Percentiles rank a stretch among this genome's conserved stretches.
These are phyloP conservation scores for Papilionanthe hybrid DNA, from an alignment of 116 monocot species.

Conservation along the genomic window DNA sequence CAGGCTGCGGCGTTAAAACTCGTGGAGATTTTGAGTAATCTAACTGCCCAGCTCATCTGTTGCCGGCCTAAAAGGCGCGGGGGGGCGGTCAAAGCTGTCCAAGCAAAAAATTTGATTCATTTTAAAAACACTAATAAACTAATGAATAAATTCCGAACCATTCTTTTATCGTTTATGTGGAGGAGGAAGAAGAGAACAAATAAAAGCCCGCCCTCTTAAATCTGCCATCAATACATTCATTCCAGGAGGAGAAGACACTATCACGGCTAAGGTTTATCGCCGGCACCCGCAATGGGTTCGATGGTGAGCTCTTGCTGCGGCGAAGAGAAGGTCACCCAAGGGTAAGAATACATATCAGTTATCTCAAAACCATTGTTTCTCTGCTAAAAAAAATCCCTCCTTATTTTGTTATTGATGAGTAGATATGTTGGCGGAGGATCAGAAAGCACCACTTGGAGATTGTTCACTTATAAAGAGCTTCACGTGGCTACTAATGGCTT, in stretches of 20 bases:
- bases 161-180: too few species aligned
- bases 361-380: neutral
- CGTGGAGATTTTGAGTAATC: too few species aligned
- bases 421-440: slow-evolving; percentile 5
- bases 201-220: neutral
- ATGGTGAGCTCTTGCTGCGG: slow-evolving; percentile 12
- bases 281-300: slow-evolving; percentile 15
- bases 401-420: neutral
- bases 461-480: slow-evolving; percentile 46
- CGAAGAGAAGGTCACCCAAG: slow-evolving; percentile 9
- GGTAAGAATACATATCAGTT: slow-evolving; percentile 1
- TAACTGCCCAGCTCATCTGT: too few species aligned
- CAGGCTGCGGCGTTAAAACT: too few species aligned
- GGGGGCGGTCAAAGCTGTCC: neutral
- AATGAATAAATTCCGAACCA: neutral
- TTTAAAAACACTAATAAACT: neutral
- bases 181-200: neutral
- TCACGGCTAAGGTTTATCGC: neutral
- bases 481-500: slow-evolving; percentile 36
- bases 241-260: neutral
- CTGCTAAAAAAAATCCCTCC: neutral
- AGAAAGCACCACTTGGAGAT: slow-evolving; percentile 31
- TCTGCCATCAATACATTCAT: neutral
- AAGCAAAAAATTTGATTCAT: neutral
- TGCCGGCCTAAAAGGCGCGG: too few species aligned